These are phyloP conservation scores for Fusarium torulosum DNA, from an alignment of 2,329 filamentous ascomycete species.

Conservation along the genomic window DNA sequence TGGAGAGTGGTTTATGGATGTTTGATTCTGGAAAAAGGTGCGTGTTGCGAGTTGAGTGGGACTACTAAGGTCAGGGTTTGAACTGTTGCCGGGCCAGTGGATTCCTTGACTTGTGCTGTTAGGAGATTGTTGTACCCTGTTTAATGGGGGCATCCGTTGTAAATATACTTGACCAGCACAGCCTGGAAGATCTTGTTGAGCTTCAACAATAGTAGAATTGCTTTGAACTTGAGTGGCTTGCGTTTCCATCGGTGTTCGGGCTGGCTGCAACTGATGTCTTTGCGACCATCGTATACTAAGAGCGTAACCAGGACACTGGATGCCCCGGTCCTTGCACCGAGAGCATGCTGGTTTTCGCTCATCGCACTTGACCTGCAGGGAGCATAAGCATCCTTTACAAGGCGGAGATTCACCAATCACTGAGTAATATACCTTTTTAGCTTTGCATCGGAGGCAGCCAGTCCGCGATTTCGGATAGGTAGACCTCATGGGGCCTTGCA, in stretches of 20 bases:
- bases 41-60: too few relatives aligned
- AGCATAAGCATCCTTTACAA: neutral
- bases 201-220: neutral
- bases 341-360: neutral
- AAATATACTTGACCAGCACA: neutral
- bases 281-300: neutral
- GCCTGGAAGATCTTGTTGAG: neutral
- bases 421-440: neutral
- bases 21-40: too few relatives aligned
- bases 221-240: neutral
- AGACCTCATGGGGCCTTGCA: too few relatives aligned
- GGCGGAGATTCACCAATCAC: neutral
- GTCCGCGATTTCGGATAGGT: neutral
- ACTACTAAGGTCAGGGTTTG: too few relatives aligned
- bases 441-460: neutral
- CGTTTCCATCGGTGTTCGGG: neutral
- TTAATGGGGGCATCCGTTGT: too few relatives aligned
- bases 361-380: neutral
- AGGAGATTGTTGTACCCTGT: too few relatives aligned
- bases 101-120: too few relatives aligned
- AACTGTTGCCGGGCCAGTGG: too few relatives aligned
- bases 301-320: neutral
- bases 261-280: neutral
- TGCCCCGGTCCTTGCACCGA: neutral
- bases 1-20: too few relatives aligned